These are phyloP conservation scores for Sclerotinia minor DNA, from an alignment of 2,329 filamentous ascomycete genomes.

Conservation along the genomic window DNA sequence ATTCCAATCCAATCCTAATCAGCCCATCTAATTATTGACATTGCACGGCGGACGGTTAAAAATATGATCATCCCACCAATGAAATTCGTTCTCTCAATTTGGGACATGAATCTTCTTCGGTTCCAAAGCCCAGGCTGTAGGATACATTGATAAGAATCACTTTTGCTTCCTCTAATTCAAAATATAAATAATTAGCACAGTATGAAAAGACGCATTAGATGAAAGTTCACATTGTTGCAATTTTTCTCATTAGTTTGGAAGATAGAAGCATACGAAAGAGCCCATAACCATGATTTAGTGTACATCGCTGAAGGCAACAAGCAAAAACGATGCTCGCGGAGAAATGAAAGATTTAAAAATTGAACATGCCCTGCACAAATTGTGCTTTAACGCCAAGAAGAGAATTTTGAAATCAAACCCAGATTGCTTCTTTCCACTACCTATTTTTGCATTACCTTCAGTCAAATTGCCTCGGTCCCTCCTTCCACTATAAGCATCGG, in stretches of 20 bases:
- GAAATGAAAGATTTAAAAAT: not conserved
- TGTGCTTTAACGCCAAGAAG: slow-evolving; percentile 18
- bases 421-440: slow-evolving; percentile 5
- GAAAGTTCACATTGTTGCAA: not conserved
- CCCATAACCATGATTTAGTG: slow-evolving; percentile 10
- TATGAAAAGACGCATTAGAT: not conserved
- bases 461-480: not conserved
- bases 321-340: not conserved
- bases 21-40: not conserved
- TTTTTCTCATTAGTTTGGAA: slow-evolving; percentile 17
- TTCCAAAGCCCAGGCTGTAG: not conserved
- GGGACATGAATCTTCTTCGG: not conserved
- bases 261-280: not conserved
- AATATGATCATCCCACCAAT: not conserved
- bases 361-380: slow-evolving; percentile 3
- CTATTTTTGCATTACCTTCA: slow-evolving; percentile 12
- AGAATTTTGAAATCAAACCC: slow-evolving; percentile 13
- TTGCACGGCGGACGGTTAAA: not conserved
- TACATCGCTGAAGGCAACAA: slow-evolving; percentile 19
- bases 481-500: not conserved
- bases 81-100: not conserved
- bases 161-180: no score
- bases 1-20: not conserved
- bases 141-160: not conserved
- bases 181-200: not conserved